These are phyloP conservation scores for Croton laevigatus DNA, from an alignment of 441 rosid species.

Conservation along the genomic window DNA sequence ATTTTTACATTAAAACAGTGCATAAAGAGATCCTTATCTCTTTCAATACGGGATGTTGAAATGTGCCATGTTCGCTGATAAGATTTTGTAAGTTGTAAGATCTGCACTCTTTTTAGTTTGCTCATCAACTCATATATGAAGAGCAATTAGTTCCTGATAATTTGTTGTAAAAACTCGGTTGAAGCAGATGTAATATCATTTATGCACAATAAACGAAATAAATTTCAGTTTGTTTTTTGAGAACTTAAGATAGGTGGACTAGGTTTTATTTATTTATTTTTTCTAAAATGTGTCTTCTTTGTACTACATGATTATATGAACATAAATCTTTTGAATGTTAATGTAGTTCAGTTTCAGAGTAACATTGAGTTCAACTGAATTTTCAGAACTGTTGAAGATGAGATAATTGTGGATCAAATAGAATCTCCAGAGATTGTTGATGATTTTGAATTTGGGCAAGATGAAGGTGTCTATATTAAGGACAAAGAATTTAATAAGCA, in stretches of 20 bases:
- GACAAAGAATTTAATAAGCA: slow-evolving; percentile 85
- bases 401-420: slow-evolving; percentile 69
- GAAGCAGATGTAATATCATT: no score
- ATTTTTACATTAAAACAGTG: no score
- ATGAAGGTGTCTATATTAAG: slow-evolving; percentile 79
- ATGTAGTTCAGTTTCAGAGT: slow-evolving; percentile 1
- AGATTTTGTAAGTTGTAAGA: no score
- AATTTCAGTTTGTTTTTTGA: background rate
- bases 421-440: slow-evolving; percentile 77
- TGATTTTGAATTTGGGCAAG: slow-evolving; percentile 85
- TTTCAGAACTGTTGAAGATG: slow-evolving; percentile 85
- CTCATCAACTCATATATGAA: no score
- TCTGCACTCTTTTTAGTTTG: no score
- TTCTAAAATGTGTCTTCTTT: background rate
- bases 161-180: no score
- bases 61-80: no score
- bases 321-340: background rate
- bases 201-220: no score
- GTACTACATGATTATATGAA: background rate
- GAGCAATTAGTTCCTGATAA: no score
- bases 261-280: background rate
- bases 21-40: no score
- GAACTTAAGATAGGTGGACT: background rate
- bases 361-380: slow-evolving; percentile 6
- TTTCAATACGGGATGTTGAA: no score